Evolutionary conservation across 2,329 filamentous ascomycete genomes (phyloP), one percentile per base, ranked within the genome.

Genomic region (Fusarium oxysporum): DNA sequence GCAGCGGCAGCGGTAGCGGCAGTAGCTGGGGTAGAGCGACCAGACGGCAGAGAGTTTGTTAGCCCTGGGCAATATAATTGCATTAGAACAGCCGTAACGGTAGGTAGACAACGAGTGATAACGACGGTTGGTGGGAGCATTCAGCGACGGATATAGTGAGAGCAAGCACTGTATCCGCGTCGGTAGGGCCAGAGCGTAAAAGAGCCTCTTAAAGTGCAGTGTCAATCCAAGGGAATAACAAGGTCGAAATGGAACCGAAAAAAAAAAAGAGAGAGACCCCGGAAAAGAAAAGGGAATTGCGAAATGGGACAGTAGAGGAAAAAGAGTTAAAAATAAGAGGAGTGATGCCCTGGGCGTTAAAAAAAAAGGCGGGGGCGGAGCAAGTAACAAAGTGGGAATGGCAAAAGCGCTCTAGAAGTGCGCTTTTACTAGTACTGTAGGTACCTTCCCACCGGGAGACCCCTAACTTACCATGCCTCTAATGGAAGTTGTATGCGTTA

Each of bases 231-330:
- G 71, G 72, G 67, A 76, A 76, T 76, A 77, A 72, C 68, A 73
- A 65, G 62, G 59, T 45, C 43, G 45, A 58, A 62, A 55, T 64
- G 40, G 19, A 44, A 21, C 54, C 50, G 33, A 37, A 45, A 43
- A 59, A 45, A n/a, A n/a, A 67, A 72, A 32, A 57, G 41, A 62
- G 38, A 69, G 61, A 54, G 65, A 73, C 68, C 73, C 73, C 69
- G 71, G 75, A 72, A 76, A 76, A 77, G 73, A 77, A 77, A 76
- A 76, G 73, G 74, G 74, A 75, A 76, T 76, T 71, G 60, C 67
- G 62, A 53, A 68, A 69, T 61, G 59, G 53, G 64, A 70, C 58
- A 73, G 61, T 59, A 51, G 45, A 62, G 67, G 62, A 69, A 67
- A 62, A 70, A 69, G 63, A 73, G 69, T 75, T 64, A 58, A 76